Percentiles rank a stretch among this genome's conserved stretches.
These are phyloP conservation scores for Podaxis rugospora DNA, from an alignment of 768 basidiomycete genomes.

Conservation along the genomic window DNA sequence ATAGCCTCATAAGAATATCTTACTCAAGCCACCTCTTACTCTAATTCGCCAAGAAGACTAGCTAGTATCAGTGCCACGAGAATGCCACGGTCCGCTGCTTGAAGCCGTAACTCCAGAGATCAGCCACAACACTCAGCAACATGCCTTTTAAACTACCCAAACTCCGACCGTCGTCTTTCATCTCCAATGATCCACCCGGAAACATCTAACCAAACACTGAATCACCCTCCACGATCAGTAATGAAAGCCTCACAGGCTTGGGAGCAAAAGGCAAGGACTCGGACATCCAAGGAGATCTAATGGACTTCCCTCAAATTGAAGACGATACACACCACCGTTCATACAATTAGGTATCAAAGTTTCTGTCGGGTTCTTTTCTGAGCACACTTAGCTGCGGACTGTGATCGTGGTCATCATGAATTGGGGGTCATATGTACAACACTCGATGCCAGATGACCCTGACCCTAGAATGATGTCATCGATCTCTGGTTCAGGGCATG, in stretches of 20 bases:
- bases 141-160: background rate
- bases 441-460: background rate
- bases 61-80: constrained; percentile 1
- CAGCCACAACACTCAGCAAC: background rate
- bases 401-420: background rate
- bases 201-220: background rate
- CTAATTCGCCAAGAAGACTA: background rate
- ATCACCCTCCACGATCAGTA: background rate
- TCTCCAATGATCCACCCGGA: background rate
- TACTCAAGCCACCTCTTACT: background rate
- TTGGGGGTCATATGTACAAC: background rate
- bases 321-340: background rate
- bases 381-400: background rate
- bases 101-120: background rate
- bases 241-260: background rate
- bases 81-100: background rate
- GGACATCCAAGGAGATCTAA: background rate
- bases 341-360: background rate
- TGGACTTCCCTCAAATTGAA: background rate
- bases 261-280: background rate
- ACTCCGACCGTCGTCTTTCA: background rate
- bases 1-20: background rate
- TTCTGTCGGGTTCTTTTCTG: background rate
- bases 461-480: background rate
- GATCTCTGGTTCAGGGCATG: background rate